A percentile compares a stretch with the other conserved stretches of the same genome.
phyloP scores from a whole-genome alignment of 768 basidiomycete genomes.

The Sporobolomyces pararoseus region DNA sequence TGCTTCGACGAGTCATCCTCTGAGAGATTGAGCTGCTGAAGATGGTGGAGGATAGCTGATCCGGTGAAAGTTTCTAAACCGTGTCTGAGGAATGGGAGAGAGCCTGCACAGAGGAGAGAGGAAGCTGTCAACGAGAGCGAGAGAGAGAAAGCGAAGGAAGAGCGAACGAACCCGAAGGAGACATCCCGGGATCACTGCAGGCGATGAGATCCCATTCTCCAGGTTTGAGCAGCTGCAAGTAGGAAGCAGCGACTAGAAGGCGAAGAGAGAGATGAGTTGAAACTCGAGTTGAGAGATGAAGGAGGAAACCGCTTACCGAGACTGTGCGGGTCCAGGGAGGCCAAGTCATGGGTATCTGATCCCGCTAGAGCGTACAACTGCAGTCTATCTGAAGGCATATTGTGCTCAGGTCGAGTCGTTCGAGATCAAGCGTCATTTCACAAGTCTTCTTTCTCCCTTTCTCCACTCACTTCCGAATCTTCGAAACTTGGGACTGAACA shows the following conservation, averaged over 20 bases:
- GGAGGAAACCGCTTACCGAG: constrained; percentile 27
- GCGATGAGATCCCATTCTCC: constrained; percentile 30
- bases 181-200: constrained; percentile 13
- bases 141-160: not conserved
- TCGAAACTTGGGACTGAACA: no score
- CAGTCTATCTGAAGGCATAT: not conserved
- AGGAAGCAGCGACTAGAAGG: constrained; percentile 31
- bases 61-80: constrained; percentile 16
- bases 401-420: no score
- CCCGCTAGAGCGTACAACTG: constrained; percentile 31
- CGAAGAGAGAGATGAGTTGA: not conserved
- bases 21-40: constrained; percentile 1
- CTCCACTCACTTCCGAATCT: not conserved
- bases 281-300: not conserved
- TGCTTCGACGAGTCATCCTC: not conserved
- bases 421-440: not conserved
- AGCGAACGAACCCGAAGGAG: constrained; percentile 10
- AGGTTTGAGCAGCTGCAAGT: constrained; percentile 35
- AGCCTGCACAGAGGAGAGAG: constrained; percentile 5
- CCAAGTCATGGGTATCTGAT: constrained; percentile 22
- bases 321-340: constrained; percentile 29
- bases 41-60: constrained; percentile 25
- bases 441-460: not conserved
- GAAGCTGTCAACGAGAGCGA: not conserved
- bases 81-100: constrained; percentile 25